Evolutionary conservation across 2,329 filamentous ascomycete species (phyloP).

Genomic region (Penicillium janthinellum): DNA sequence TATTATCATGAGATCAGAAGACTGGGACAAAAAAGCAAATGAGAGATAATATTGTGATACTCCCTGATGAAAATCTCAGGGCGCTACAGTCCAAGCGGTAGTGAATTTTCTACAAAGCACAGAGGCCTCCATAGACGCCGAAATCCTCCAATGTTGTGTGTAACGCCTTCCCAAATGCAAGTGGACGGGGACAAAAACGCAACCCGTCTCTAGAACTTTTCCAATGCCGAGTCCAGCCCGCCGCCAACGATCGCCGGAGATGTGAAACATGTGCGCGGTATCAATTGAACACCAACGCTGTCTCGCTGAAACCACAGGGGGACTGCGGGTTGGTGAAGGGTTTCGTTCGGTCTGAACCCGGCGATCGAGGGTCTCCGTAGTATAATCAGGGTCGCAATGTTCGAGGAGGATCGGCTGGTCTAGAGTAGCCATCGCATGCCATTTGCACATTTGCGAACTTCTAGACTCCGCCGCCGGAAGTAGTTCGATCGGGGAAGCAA

Average conservation of each 20-base stretch:
- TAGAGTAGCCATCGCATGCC: not conserved
- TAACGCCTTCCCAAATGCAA: conserved; percentile 20
- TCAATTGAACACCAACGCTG: not conserved
- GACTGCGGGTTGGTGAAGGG: not conserved
- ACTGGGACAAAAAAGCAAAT: not conserved
- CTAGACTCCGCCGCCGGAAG: not conserved
- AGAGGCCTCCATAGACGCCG: conserved; percentile 16
- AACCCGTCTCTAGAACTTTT: not conserved
- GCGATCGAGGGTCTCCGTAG: not conserved
- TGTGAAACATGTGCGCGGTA: not conserved
- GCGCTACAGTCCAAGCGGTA: not conserved
- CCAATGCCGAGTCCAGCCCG: not conserved
- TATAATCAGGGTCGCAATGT: not conserved
- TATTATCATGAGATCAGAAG: not conserved
- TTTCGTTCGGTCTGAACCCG: not conserved
- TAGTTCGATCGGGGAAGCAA: conserved; percentile 2
- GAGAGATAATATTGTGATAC: not conserved
- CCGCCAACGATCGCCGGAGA: no score
- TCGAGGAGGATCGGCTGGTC: not conserved
- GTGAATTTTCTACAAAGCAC: conserved; percentile 8
- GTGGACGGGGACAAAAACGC: not conserved
- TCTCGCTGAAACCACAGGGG: not conserved
- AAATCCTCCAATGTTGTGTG: conserved; percentile 5
- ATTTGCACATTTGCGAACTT: not conserved
- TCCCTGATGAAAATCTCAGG: not conserved